Conservation (phyloP, 352 stramenopile genomes). For the Globisporangium cederbergense region DNA sequence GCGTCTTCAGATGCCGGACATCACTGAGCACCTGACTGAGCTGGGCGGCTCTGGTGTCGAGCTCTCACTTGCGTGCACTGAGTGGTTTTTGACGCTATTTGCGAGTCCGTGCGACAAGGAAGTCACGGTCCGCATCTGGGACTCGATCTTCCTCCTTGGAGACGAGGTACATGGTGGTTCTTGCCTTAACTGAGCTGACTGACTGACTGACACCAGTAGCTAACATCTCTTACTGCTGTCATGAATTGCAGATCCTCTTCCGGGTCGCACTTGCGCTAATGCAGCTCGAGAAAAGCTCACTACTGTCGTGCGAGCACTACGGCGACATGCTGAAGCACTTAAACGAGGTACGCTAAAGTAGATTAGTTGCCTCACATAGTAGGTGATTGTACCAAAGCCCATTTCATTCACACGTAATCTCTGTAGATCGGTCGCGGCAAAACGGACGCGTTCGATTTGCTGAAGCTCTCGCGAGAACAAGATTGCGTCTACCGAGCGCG, state of each 20-base stretch:
- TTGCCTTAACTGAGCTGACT: not conserved
- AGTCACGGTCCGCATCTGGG: constrained; percentile 81
- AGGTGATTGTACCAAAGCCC: no score
- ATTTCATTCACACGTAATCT: no score
- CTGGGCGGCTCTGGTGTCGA: constrained; percentile 84
- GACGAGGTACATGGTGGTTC: constrained; percentile 49
- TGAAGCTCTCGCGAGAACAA: constrained; percentile 55
- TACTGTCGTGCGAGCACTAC: constrained; percentile 66
- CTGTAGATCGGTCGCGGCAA: constrained; percentile 53
- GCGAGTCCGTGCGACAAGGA: constrained; percentile 70
- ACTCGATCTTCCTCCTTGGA: constrained; percentile 78
- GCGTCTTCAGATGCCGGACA: constrained; percentile 63
- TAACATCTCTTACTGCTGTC: not conserved
- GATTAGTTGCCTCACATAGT: no score
- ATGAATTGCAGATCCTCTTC: constrained; percentile 57
- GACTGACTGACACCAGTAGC: not conserved
- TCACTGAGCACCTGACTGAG: constrained; percentile 55
- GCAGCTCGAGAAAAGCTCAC: constrained; percentile 48
- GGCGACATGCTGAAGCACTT: constrained; percentile 77
- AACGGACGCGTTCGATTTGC: constrained; percentile 40
- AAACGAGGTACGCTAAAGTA: constrained; percentile 55
- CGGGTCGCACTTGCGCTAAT: constrained; percentile 69
- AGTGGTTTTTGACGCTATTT: constrained; percentile 89
- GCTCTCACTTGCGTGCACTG: constrained; percentile 80
- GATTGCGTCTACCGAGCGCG: constrained; percentile 62